phyloP scores from a whole-genome alignment of 768 basidiomycete species.

The Boletus tylopilopsis region DNA sequence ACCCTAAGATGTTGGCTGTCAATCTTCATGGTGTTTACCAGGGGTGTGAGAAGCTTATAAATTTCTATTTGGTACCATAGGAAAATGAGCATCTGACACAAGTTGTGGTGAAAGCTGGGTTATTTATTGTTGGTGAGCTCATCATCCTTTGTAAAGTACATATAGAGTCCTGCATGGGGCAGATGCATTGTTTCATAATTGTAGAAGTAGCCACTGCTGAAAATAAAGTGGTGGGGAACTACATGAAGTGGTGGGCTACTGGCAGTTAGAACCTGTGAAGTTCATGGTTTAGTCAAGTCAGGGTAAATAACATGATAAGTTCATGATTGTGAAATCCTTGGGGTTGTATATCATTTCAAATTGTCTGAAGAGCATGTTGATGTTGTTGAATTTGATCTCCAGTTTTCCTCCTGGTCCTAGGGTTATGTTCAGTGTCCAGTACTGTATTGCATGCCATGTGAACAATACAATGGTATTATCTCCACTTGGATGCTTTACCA shows the following conservation, averaged over 20 bases:
- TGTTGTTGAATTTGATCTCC: too few relatives aligned
- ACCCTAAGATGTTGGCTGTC: not conserved
- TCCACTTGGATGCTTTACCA: too few relatives aligned
- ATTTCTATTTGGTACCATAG: not conserved
- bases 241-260: not conserved
- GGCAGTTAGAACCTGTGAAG: not conserved
- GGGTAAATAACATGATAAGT: too few relatives aligned
- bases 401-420: too few relatives aligned
- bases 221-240: not conserved
- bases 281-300: too few relatives aligned
- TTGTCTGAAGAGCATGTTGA: too few relatives aligned
- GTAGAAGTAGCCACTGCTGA: constrained; percentile 1
- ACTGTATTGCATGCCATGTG: too few relatives aligned
- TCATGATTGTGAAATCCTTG: too few relatives aligned
- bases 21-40: too few relatives aligned
- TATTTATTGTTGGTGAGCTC: not conserved
- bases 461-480: too few relatives aligned
- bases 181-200: constrained; percentile 5
- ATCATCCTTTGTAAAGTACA: not conserved
- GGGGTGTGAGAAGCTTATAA: not conserved
- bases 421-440: too few relatives aligned
- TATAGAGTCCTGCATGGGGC: not conserved
- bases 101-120: not conserved
- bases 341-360: too few relatives aligned
- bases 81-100: constrained; percentile 1